phyloP scores from a whole-genome alignment of 371 early-diverging fungal genomes.

The Circinella minor region DNA sequence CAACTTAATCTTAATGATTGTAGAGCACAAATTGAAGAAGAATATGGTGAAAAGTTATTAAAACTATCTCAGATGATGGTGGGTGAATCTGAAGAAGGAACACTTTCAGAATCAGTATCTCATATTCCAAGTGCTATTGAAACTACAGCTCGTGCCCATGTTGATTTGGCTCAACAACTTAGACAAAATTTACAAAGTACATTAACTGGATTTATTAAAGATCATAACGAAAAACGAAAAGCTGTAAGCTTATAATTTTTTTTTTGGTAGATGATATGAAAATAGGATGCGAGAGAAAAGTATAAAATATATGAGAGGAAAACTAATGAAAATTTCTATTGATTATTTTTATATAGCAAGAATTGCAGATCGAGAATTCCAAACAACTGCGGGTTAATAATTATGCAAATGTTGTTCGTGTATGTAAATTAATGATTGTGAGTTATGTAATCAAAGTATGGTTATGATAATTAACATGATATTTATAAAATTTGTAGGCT shows the following conservation, averaged over 20 bases:
- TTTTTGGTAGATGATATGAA: no score
- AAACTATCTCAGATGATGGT: conserved; percentile 34
- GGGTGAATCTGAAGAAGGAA: conserved; percentile 44
- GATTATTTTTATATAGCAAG: conserved; percentile 27
- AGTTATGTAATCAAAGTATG: background rate
- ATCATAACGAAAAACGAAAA: conserved; percentile 24
- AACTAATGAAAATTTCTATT: no score
- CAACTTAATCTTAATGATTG: no score
- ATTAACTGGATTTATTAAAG: conserved; percentile 36
- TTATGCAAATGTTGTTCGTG: conserved; percentile 39
- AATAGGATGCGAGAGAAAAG: no score
- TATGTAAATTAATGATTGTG: conserved; percentile 18
- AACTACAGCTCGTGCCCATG: conserved; percentile 51
- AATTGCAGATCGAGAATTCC: conserved; percentile 45
- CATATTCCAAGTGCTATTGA: conserved; percentile 48
- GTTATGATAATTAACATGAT: background rate
- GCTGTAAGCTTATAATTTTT: conserved; percentile 16
- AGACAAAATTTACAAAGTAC: conserved; percentile 44
- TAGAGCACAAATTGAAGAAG: conserved; percentile 35
- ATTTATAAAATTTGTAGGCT: background rate
- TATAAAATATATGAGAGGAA: no score
- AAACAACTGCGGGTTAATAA: conserved; percentile 41
- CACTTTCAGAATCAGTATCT: conserved; percentile 43
- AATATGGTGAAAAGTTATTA: conserved; percentile 31
- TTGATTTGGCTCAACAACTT: conserved; percentile 51